These are phyloP conservation scores for Salicornia ramosissima DNA, from an alignment of 148 eudicot species.

Conservation along the genomic window DNA sequence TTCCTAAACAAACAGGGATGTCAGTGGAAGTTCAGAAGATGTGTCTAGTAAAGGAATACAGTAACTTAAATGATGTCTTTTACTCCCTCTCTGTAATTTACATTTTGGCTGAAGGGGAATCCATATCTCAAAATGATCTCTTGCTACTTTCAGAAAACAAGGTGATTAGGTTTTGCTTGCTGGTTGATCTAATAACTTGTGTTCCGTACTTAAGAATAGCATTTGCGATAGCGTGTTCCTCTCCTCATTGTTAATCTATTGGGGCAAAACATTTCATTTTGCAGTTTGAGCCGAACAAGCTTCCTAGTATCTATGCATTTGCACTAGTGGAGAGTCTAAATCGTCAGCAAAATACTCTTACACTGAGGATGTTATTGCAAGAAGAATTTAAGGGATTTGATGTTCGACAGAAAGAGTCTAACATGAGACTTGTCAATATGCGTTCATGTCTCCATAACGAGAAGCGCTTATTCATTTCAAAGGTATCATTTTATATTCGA, in stretches of 20 bases:
- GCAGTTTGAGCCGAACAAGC: conserved; percentile 50
- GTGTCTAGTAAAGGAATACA: conserved; percentile 41
- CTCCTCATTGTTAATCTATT: conserved; percentile 1
- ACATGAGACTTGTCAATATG: conserved; percentile 55
- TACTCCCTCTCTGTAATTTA: conserved; percentile 35
- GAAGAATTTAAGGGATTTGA: conserved; percentile 54
- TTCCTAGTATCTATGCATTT: conserved; percentile 66
- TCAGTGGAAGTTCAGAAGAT: conserved; percentile 29
- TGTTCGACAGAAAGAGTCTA: conserved; percentile 34
- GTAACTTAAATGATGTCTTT: conserved; percentile 67
- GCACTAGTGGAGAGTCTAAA: conserved; percentile 84
- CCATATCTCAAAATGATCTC: conserved; percentile 67
- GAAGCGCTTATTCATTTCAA: conserved; percentile 29
- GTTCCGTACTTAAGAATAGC: background rate
- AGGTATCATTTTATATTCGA: conserved; percentile 40
- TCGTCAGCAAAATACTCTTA: conserved; percentile 45
- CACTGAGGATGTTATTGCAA: conserved; percentile 55
- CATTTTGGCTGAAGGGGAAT: conserved; percentile 27
- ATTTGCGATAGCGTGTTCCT: conserved; percentile 3
- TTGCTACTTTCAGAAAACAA: conserved; percentile 56
- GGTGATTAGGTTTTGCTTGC: conserved; percentile 33
- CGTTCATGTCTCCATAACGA: conserved; percentile 39
- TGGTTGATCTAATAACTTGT: background rate
- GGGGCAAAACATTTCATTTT: conserved; percentile 19
- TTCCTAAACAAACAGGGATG: conserved; percentile 21